Conservation (phyloP, 345 rosid species). For the Hypericum perforatum region DNA sequence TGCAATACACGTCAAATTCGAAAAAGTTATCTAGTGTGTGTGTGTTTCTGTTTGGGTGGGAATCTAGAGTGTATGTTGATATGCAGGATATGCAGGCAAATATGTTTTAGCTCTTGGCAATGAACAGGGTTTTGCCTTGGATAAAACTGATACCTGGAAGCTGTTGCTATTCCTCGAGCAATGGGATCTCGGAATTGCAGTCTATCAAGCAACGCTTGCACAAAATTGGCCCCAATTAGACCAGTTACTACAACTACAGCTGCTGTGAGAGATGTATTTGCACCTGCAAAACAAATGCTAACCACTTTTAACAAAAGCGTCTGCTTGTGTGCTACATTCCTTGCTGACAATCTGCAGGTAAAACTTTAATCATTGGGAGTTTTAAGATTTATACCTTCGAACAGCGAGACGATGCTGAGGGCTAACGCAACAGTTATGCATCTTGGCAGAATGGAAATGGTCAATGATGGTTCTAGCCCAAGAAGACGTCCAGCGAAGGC, state of each 20-base stretch:
- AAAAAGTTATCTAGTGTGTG: no score
- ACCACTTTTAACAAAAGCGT: background rate
- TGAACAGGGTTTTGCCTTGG: no score
- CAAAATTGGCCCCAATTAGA: constrained; percentile 84
- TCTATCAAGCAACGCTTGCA: constrained; percentile 68
- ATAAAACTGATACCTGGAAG: constrained; percentile 51
- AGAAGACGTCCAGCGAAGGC: constrained; percentile 73
- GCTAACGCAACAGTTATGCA: constrained; percentile 93
- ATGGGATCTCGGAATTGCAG: constrained; percentile 68
- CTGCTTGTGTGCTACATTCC: background rate
- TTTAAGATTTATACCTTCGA: constrained; percentile 45
- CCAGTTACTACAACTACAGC: constrained; percentile 92
- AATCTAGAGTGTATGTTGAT: no score
- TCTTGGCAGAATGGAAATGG: constrained; percentile 78
- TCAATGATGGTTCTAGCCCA: constrained; percentile 63
- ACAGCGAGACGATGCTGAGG: constrained; percentile 84
- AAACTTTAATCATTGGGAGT: no score
- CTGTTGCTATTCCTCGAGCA: constrained; percentile 87
- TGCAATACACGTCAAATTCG: no score
- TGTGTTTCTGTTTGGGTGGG: no score
- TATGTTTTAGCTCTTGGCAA: no score
- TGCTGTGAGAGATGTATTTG: constrained; percentile 88
- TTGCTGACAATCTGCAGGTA: no score
- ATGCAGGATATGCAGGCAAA: no score
- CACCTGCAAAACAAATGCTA: constrained; percentile 34